phyloP scores from a whole-genome alignment of 257 asterid genomes.

The Nicotiana noctiflora region DNA sequence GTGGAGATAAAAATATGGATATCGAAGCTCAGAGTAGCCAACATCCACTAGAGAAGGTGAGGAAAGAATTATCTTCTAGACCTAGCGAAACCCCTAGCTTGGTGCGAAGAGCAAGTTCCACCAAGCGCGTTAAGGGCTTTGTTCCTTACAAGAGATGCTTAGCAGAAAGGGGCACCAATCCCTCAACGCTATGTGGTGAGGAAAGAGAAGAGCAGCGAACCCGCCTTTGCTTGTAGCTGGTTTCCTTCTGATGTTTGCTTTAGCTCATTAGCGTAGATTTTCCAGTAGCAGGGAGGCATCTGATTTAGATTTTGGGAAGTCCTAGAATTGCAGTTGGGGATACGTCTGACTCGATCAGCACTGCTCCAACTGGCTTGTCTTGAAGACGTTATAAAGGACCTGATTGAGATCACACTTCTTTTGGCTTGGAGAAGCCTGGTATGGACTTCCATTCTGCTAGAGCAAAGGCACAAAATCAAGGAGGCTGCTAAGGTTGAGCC shows the following conservation, averaged over 20 bases:
- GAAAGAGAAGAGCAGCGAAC: slow-evolving; percentile 57
- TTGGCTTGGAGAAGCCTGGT: background rate
- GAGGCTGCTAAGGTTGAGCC: background rate
- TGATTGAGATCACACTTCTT: too few species aligned
- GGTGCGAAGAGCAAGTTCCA: slow-evolving; percentile 23
- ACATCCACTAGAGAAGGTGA: slow-evolving; percentile 14
- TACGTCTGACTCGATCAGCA: too few species aligned
- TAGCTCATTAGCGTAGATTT: background rate
- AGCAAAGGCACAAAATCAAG: background rate
- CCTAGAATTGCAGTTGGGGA: background rate
- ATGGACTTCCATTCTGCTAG: background rate
- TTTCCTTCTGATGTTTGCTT: background rate
- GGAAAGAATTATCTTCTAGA: slow-evolving; percentile 18
- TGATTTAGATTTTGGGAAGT: background rate
- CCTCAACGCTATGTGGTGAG: slow-evolving; percentile 25
- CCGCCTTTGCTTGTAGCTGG: slow-evolving; percentile 48
- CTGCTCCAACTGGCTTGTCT: too few species aligned
- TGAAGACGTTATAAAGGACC: too few species aligned
- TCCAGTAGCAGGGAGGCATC: background rate
- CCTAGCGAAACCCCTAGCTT: slow-evolving; percentile 22
- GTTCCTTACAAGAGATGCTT: slow-evolving; percentile 77
- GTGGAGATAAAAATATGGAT: slow-evolving; percentile 14
- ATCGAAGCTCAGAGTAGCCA: slow-evolving; percentile 22
- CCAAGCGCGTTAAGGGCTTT: slow-evolving; percentile 47
- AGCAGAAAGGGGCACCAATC: slow-evolving; percentile 25